phyloP scores from a whole-genome alignment of 768 basidiomycete genomes.

The Naganishia friedmannii region DNA sequence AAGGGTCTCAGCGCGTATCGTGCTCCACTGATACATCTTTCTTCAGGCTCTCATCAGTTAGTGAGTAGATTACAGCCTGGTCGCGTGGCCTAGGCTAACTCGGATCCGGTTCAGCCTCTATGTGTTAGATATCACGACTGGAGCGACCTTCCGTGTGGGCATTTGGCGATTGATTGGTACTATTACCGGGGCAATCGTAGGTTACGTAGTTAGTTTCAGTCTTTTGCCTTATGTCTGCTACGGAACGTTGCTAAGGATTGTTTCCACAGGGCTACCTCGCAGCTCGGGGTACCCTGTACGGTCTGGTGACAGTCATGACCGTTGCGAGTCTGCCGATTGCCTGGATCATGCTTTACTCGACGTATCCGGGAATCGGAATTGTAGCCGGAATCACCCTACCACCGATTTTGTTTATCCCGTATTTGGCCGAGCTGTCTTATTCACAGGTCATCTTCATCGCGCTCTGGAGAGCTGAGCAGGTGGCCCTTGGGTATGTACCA shows the following conservation, averaged over 20 bases:
- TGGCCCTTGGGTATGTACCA: constrained; percentile 38
- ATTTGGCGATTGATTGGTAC: constrained; percentile 49
- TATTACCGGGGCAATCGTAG: constrained; percentile 46
- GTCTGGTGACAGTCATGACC: constrained; percentile 46
- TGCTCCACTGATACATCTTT: background rate
- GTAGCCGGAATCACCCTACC: constrained; percentile 51
- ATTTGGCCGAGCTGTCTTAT: constrained; percentile 38
- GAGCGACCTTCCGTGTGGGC: constrained; percentile 48
- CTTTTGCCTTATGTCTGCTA: background rate
- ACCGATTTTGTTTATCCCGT: constrained; percentile 49
- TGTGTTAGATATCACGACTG: constrained; percentile 50
- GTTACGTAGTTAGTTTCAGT: constrained; percentile 43
- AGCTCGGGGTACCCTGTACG: constrained; percentile 46
- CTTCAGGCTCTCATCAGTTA: constrained; percentile 41
- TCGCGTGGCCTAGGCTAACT: background rate
- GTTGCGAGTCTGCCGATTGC: constrained; percentile 45
- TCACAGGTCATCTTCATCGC: constrained; percentile 42
- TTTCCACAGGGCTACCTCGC: constrained; percentile 41
- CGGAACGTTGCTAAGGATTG: background rate
- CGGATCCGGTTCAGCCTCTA: constrained; percentile 37
- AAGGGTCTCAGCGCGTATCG: background rate
- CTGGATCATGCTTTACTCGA: constrained; percentile 46
- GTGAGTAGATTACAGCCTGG: constrained; percentile 1
- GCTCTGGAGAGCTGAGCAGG: constrained; percentile 44
- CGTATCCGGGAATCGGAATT: constrained; percentile 36